Evolutionary conservation across 805 yeast genomes (phyloP).

Genomic region (Candida odintsovae): DNA sequence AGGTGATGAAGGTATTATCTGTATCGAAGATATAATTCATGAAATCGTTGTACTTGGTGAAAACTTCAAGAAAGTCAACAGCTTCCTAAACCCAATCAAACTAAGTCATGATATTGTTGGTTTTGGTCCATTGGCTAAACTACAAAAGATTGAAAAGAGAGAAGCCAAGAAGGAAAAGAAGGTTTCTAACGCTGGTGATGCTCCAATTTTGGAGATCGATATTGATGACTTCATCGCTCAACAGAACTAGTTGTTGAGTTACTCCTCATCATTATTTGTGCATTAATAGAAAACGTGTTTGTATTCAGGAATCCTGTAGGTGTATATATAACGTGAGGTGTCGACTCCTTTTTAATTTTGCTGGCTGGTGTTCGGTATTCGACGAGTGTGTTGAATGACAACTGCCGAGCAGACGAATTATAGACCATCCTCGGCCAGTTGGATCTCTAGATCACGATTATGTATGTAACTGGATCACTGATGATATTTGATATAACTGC

Average conservation of each 20-base stretch:
- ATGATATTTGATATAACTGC: too few species aligned
- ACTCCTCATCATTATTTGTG: not conserved
- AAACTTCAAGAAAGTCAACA: slow-evolving; percentile 51
- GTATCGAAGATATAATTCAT: slow-evolving; percentile 76
- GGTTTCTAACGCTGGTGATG: slow-evolving; percentile 55
- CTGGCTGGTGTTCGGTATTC: too few species aligned
- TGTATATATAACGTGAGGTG: too few species aligned
- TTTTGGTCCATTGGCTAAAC: slow-evolving; percentile 65
- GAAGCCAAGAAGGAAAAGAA: slow-evolving; percentile 40
- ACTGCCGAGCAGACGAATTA: too few species aligned
- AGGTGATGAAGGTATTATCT: slow-evolving; percentile 64
- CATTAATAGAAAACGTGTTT: not conserved
- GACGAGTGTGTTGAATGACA: too few species aligned
- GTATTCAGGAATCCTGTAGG: too few species aligned
- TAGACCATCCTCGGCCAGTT: too few species aligned
- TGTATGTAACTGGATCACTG: too few species aligned
- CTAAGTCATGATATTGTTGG: slow-evolving; percentile 68
- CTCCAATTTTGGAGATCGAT: slow-evolving; percentile 65
- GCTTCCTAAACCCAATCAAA: slow-evolving; percentile 66
- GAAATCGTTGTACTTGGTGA: slow-evolving; percentile 63
- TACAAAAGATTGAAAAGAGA: slow-evolving; percentile 55
- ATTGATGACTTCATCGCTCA: slow-evolving; percentile 63
- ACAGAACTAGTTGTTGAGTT: slow-evolving; percentile 41
- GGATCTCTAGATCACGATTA: too few species aligned
- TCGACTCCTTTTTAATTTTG: too few species aligned